Base-by-base conservation (phyloP, 441 rosid species). In the Eutrema salsugineum region DNA sequence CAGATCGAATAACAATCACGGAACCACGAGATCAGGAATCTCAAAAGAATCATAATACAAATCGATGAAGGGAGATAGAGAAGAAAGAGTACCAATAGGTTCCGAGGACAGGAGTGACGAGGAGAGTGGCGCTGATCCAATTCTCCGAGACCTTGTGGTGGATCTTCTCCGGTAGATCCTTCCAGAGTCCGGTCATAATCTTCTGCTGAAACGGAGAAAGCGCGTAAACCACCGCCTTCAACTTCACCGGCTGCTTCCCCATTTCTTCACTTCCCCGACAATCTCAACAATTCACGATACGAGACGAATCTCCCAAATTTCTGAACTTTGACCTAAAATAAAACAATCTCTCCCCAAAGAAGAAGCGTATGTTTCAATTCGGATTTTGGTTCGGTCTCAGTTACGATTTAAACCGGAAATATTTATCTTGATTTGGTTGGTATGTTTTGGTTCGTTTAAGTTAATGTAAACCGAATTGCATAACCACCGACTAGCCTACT, bases 181-280 rank as follows among this genome's bases (percentile, higher is more conserved):
- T 91, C 93, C 93, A 93, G 4, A 93, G 88, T 1, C 97, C 98
- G 1, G 83, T 12, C 98, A 92, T 91, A 6, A 85, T 44, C 87
- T 93, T 91, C 85, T 95, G 99, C 79, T 95, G 98, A 76, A 89
- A 95, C 63, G 99, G 98, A 3, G 99, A 95, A 55, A 95, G 85
- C 2, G 96, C 86, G 85, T 95, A 95, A 11, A 93, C 81, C 77
- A 95, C 98, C 60, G 99, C 99, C 88, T 85, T 93, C 92, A 91
- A 75, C 81, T 72, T 87, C 83, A 93, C 94, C 67, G 91, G 97
- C 49, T 85, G 91, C 85, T 91, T 92, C 73, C 93, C 99, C 97
- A 92, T 94, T n/a, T 65, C 56, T 42, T 55, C 39, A 46, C 74
- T 55, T 55, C 30, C 7, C 42, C 44, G 47, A 35, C 11, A 2